These are phyloP conservation scores for Xylaria hypoxylon DNA, from an alignment of 2,329 filamentous ascomycete genomes.

Conservation along the genomic window DNA sequence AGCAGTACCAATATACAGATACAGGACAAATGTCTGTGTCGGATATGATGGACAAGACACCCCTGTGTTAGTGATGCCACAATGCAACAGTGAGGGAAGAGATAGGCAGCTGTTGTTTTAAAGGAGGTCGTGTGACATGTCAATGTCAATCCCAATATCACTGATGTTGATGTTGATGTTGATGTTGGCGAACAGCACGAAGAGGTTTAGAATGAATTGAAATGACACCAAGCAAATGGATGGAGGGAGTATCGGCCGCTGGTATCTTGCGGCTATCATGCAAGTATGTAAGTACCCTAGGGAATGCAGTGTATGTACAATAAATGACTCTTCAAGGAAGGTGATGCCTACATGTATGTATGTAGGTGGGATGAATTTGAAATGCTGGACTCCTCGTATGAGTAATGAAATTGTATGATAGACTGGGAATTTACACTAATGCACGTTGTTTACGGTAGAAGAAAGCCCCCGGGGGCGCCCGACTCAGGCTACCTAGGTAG, in stretches of 20 bases:
- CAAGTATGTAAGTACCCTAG: not conserved
- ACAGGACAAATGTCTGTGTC: not conserved
- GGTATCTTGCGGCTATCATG: not conserved
- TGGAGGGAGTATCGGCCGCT: not conserved
- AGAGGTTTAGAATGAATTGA: not conserved
- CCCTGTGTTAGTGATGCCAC: not conserved
- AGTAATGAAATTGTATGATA: conserved; percentile 13
- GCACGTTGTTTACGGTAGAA: not conserved
- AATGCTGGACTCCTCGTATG: conserved; percentile 15
- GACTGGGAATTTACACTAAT: not conserved
- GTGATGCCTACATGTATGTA: conserved; percentile 1
- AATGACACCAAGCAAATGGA: not conserved
- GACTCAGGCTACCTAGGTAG: conserved; percentile 4
- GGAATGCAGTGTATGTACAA: not conserved
- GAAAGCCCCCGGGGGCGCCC: conserved; percentile 8
- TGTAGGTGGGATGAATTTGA: conserved; percentile 19
- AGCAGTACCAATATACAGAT: not conserved
- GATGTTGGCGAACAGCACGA: not conserved
- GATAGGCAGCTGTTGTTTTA: not conserved
- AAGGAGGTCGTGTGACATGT: not conserved
- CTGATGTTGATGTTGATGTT: no score
- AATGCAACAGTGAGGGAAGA: no score
- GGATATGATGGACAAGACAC: not conserved
- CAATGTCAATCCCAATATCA: not conserved
- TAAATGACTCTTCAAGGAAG: conserved; percentile 7